Evolutionary conservation across 257 asterid genomes (phyloP).

Genomic region (Scutellaria barbata): DNA sequence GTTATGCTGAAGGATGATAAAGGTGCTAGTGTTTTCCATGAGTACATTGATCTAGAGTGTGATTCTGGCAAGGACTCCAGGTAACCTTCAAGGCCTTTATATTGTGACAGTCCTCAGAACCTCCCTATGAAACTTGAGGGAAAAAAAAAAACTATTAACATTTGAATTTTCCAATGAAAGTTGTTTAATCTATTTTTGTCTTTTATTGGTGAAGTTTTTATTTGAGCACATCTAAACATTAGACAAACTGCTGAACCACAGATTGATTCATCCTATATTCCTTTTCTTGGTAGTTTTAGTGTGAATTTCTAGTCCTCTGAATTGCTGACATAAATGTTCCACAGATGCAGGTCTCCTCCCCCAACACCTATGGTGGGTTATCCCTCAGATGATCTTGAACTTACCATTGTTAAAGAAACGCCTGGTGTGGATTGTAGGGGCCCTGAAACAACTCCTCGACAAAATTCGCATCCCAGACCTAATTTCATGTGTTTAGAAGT

Average conservation of each 20-base stretch:
- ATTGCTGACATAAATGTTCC: conserved; percentile 22
- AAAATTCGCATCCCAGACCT: conserved; percentile 44
- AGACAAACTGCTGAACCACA: no score
- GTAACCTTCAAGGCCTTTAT: conserved; percentile 45
- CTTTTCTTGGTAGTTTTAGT: no score
- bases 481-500: conserved; percentile 34
- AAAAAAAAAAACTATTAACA: neutral
- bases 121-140: conserved; percentile 20
- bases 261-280: no score
- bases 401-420: conserved; percentile 69
- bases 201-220: no score
- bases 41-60: conserved; percentile 62
- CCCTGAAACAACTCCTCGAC: conserved; percentile 44
- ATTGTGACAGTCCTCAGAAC: conserved; percentile 16
- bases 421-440: conserved; percentile 46
- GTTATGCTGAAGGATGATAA: conserved; percentile 42
- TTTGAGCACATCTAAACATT: no score
- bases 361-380: conserved; percentile 40
- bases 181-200: neutral
- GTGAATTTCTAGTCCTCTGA: no score
- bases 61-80: conserved; percentile 59
- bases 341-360: conserved; percentile 66
- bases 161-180: conserved; percentile 12
- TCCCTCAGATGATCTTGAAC: conserved; percentile 52
- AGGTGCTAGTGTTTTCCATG: conserved; percentile 37